phyloP scores from a whole-genome alignment of 768 basidiomycete species.

The Rhodotorula sphaerocarpa region DNA sequence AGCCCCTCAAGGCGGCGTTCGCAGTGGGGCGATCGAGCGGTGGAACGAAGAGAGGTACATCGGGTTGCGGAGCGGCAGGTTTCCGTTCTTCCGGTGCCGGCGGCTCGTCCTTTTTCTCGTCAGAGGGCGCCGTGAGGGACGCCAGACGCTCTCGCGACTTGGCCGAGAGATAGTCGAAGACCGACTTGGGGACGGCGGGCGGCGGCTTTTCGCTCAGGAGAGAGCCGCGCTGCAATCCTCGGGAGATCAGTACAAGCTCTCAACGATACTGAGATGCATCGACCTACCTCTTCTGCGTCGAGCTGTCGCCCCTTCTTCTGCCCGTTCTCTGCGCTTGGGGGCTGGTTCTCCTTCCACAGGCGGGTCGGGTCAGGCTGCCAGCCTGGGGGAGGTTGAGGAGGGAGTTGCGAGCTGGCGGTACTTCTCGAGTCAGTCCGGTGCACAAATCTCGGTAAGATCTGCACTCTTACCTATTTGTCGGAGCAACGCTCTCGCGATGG shows the following conservation, averaged over 20 bases:
- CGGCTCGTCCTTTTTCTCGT: background rate
- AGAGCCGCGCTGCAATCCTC: conserved; percentile 58
- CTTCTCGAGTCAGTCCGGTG: background rate
- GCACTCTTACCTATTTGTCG: too few relatives aligned
- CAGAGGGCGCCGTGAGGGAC: conserved; percentile 39
- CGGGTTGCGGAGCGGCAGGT: too few relatives aligned
- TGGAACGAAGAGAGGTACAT: conserved; percentile 51
- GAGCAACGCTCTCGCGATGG: conserved; percentile 44
- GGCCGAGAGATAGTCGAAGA: conserved; percentile 89
- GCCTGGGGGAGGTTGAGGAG: conserved; percentile 69
- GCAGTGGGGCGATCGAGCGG: conserved; percentile 68
- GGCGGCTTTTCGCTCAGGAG: conserved; percentile 69
- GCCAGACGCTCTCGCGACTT: conserved; percentile 81
- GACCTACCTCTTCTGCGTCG: conserved; percentile 26
- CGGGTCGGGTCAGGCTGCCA: conserved; percentile 77
- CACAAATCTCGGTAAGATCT: too few relatives aligned
- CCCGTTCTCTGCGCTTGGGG: conserved; percentile 17
- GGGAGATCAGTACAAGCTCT: background rate
- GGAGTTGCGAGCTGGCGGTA: conserved; percentile 25
- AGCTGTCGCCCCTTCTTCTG: conserved; percentile 32
- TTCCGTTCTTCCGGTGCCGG: too few relatives aligned
- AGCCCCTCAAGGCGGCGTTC: conserved; percentile 75
- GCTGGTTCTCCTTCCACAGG: conserved; percentile 54
- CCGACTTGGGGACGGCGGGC: conserved; percentile 62
- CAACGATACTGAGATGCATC: too few relatives aligned